phyloP scores from a whole-genome alignment of 164 flowering plant species.

The Nelumbo lutea region DNA sequence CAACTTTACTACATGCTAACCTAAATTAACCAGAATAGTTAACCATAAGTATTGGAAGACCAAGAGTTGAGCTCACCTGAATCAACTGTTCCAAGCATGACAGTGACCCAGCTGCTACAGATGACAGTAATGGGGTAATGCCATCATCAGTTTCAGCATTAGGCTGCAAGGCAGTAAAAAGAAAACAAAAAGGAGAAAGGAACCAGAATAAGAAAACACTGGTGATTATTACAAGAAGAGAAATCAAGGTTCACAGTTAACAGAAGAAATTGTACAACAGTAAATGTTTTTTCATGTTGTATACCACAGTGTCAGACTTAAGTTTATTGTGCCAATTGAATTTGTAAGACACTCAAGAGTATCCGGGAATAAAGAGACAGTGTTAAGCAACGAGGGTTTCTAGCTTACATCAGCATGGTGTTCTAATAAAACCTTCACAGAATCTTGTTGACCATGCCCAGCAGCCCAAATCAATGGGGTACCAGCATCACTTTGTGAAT shows the following conservation, averaged over 20 bases:
- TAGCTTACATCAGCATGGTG: constrained; percentile 68
- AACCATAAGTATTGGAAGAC: background rate
- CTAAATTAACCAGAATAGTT: background rate
- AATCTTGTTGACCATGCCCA: constrained; percentile 75
- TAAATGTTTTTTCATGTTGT: background rate
- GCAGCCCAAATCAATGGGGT: constrained; percentile 94
- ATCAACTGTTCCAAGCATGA: constrained; percentile 71
- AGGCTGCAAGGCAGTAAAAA: constrained; percentile 56
- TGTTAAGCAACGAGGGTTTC: background rate
- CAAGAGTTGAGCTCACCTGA: constrained; percentile 46
- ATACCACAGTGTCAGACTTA: background rate
- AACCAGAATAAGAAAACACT: background rate
- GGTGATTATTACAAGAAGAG: background rate
- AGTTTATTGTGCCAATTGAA: background rate
- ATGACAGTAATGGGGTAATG: constrained; percentile 74
- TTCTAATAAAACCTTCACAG: constrained; percentile 69
- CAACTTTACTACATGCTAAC: too few relatives aligned
- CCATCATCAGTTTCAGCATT: constrained; percentile 84
- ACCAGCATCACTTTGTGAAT: constrained; percentile 89
- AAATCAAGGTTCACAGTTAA: background rate
- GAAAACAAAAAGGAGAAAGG: background rate
- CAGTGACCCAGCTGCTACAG: constrained; percentile 88
- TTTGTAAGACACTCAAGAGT: background rate
- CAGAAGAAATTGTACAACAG: background rate
- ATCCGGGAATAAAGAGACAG: background rate